Evolutionary conservation across 1,284 basidiomycete species (phyloP), one percentile per base, ranked within the genome.

Genomic region (Megacollybia platyphylla): DNA sequence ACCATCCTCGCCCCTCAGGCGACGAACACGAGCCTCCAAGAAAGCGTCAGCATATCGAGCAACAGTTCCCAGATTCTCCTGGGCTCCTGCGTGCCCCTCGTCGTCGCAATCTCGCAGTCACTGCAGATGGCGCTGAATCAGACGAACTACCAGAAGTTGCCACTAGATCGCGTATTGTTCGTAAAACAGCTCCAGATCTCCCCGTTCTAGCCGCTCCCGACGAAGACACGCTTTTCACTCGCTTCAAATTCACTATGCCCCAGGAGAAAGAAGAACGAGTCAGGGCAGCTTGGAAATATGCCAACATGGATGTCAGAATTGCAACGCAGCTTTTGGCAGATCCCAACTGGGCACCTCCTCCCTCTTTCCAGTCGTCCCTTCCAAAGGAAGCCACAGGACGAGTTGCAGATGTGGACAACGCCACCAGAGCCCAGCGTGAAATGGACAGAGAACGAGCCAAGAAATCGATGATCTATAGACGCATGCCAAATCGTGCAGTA

Each of bases 391-490:
- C 60, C 8, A 49, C 64, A 11, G 80, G 81, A 15, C 68, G 77
- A 41, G 77, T 84, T 20, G 73, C 69, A 46, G 82, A 83, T 51
- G 56, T 84, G 20, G 79, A 83, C 39, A 79, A 85, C 49, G 78
- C 76, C 9, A 70, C 63, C 20, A 77, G 74, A 51, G 79, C 78
- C 2, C 71, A 69, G 49, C 68, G 77, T 45, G 70, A 68, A 15
- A 74, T 76, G 29, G 67, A 67, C 44, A 77, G 68, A 54, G 79
- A 84, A 58, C 78, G 80, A 57, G 83, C 77, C 8, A 83, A 81
- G 57, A 79, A 75, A 54, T 87, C 83, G 8, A 67, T 76, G 55
- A 87, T 87, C 44, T 87, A 87, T 50, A 77, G 77, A 40, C 73
- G 79, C 45, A 57, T 64, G 30, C 10, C 10, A 11, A 34, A 34